Conservation (phyloP, 192 early-diverging fungal genomes). For the Entomortierella parvispora region DNA sequence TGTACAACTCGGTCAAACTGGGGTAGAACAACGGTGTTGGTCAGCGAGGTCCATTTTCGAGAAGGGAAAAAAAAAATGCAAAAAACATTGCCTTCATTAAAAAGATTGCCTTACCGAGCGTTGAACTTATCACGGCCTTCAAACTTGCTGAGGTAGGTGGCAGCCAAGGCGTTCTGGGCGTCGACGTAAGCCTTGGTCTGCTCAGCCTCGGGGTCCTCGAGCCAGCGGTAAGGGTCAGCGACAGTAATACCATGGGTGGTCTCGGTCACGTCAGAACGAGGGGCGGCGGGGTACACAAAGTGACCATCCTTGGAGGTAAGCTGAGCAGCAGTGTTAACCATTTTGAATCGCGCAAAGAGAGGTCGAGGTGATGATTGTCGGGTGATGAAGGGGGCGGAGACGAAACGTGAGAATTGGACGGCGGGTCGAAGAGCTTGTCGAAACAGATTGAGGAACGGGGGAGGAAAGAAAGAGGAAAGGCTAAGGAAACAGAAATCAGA, state of each 20-base stretch:
- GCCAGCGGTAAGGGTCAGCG: constrained; percentile 70
- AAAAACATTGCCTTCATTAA: too few relatives aligned
- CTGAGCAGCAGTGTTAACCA: constrained; percentile 10
- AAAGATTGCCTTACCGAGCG: too few relatives aligned
- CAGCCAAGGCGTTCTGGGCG: too few relatives aligned
- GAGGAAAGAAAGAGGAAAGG: too few relatives aligned
- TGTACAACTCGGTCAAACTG: constrained; percentile 60
- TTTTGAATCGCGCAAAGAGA: too few relatives aligned
- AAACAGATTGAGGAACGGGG: too few relatives aligned
- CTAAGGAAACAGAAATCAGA: too few relatives aligned
- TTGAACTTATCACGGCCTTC: constrained; percentile 22
- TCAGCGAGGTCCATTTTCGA: too few relatives aligned
- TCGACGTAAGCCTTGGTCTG: too few relatives aligned
- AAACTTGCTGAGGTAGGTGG: too few relatives aligned
- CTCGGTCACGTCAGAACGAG: constrained; percentile 58
- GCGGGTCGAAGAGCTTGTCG: not conserved
- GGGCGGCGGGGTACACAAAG: constrained; percentile 58
- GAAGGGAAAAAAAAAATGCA: too few relatives aligned
- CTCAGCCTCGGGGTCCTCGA: constrained; percentile 59
- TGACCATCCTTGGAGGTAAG: constrained; percentile 28
- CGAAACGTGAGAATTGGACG: not conserved
- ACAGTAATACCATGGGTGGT: constrained; percentile 50
- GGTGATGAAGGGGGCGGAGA: not conserved
- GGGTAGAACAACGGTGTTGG: constrained; percentile 9
- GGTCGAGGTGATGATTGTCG: too few relatives aligned